phyloP scores from a whole-genome alignment of 1,139 yeast species.

The Debaryomyces sp. region DNA sequence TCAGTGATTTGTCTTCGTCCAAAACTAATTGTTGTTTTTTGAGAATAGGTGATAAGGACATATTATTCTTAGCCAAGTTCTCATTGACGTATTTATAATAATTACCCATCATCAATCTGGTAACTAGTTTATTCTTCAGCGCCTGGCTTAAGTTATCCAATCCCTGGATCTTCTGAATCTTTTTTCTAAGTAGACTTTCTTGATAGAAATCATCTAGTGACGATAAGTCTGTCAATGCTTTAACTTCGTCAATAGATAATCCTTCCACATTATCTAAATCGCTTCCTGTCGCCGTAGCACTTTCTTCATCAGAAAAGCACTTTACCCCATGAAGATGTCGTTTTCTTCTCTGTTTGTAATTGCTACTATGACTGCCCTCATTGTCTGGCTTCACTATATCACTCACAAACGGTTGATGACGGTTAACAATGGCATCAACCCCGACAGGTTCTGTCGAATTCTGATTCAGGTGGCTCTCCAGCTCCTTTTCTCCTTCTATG shows the following conservation, averaged over 20 bases:
- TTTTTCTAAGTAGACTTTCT: slow-evolving; percentile 53
- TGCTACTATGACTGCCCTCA: slow-evolving; percentile 12
- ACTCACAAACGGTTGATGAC: slow-evolving; percentile 50
- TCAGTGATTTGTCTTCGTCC: not conserved
- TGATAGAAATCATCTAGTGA: slow-evolving; percentile 54
- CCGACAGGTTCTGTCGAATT: slow-evolving; percentile 57
- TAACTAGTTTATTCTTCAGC: slow-evolving; percentile 65
- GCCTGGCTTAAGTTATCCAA: slow-evolving; percentile 48
- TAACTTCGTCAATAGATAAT: slow-evolving; percentile 37
- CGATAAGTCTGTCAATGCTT: slow-evolving; percentile 39
- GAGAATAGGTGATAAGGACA: slow-evolving; percentile 15
- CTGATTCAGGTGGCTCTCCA: slow-evolving; percentile 20
- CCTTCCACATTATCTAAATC: slow-evolving; percentile 45
- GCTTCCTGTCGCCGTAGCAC: slow-evolving; percentile 29
- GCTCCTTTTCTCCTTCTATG: slow-evolving; percentile 12
- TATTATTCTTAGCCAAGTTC: slow-evolving; percentile 24
- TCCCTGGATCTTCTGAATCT: slow-evolving; percentile 59
- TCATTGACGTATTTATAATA: slow-evolving; percentile 52
- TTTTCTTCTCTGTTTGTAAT: slow-evolving; percentile 10
- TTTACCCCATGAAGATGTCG: slow-evolving; percentile 6
- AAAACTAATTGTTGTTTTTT: slow-evolving; percentile 5
- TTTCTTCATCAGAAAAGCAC: slow-evolving; percentile 16
- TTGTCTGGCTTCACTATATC: slow-evolving; percentile 48
- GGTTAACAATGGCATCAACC: slow-evolving; percentile 51
- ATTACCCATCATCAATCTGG: slow-evolving; percentile 76